Base-by-base conservation (phyloP, 129 eudicot species). In the Flaveria bidentis region DNA sequence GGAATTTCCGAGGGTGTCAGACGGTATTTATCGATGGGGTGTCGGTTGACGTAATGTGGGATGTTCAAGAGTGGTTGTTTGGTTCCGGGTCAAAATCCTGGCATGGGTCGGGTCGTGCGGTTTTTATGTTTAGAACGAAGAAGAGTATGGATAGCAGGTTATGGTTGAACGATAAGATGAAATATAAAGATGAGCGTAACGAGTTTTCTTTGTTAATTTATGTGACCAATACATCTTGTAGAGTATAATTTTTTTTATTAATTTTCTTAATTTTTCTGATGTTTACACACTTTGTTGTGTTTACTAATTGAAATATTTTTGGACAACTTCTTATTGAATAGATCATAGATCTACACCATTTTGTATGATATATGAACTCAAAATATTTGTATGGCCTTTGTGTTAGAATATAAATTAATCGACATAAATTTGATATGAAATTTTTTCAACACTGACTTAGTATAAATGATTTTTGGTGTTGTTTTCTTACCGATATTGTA, bases 1-100 rank as follows among this genome's bases (percentile, higher is more conserved):
- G 97, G 97, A 94, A 94, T 80, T 94, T 94, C 55, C 84, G 98
- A 39, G 98, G 98, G 62, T 91, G 91, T 72, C 97, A 91, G 56
- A 88, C 93, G 13, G 82, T 94, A 33, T 89, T 94, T 70, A 81
- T 94, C 41, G 98, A 94, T 75, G 98, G 98, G 18, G 83, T 91
- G 81, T 76, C 93, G 44, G 86, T 94, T n/a, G 98, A 94, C 73
- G 72, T 94, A 46, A 81, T 94, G 90, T 94, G 98, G 98, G 97
- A 94, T 78, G 98, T 94, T 67, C 96, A 91, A 83, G 97, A 86
- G 63, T 94, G 98, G 98, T 91, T 94, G 22, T 83, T 75, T 28
- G 80, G 71, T 67, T 61, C 91, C 17, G 89, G 81, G 9, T 72
- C 18, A 2, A 75, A 67, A 20, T 42, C 39, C 9, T 50, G 78